These are phyloP conservation scores for Tilletia horrida DNA, from an alignment of 1,284 basidiomycete genomes.

Conservation along the genomic window DNA sequence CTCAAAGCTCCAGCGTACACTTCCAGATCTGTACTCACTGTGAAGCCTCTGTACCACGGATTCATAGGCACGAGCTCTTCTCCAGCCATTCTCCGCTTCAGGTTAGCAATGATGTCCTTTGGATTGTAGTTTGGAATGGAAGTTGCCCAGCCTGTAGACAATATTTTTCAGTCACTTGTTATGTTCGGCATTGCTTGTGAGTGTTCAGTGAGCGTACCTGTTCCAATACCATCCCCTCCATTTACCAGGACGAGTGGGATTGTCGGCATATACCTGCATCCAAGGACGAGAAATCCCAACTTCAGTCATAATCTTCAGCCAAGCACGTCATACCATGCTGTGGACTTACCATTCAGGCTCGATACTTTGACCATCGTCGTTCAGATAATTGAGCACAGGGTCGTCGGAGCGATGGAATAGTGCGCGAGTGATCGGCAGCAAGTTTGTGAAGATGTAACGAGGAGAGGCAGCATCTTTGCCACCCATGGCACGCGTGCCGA, in stretches of 20 bases:
- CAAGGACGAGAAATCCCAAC: background rate
- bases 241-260: slow-evolving; percentile 87
- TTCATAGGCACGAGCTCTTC: slow-evolving; percentile 81
- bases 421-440: slow-evolving; percentile 72
- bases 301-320: background rate
- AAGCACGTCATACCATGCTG: background rate
- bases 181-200: too few relatives aligned
- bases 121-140: slow-evolving; percentile 92
- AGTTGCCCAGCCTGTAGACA: slow-evolving; percentile 76
- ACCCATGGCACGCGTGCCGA: slow-evolving; percentile 67
- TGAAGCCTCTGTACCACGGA: slow-evolving; percentile 96
- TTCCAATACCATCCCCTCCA: slow-evolving; percentile 96
- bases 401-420: slow-evolving; percentile 85
- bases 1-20: background rate
- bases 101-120: slow-evolving; percentile 79
- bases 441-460: slow-evolving; percentile 91
- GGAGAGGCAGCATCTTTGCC: slow-evolving; percentile 77
- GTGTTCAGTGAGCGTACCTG: slow-evolving; percentile 57
- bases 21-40: slow-evolving; percentile 4
- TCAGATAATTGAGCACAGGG: slow-evolving; percentile 74
- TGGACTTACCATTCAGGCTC: slow-evolving; percentile 76
- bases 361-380: slow-evolving; percentile 81
- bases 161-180: background rate
- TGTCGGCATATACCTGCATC: slow-evolving; percentile 75
- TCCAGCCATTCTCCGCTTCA: slow-evolving; percentile 79